These are phyloP conservation scores for Juglanconis sp. DNA, from an alignment of 2,329 filamentous ascomycete genomes.

Conservation along the genomic window DNA sequence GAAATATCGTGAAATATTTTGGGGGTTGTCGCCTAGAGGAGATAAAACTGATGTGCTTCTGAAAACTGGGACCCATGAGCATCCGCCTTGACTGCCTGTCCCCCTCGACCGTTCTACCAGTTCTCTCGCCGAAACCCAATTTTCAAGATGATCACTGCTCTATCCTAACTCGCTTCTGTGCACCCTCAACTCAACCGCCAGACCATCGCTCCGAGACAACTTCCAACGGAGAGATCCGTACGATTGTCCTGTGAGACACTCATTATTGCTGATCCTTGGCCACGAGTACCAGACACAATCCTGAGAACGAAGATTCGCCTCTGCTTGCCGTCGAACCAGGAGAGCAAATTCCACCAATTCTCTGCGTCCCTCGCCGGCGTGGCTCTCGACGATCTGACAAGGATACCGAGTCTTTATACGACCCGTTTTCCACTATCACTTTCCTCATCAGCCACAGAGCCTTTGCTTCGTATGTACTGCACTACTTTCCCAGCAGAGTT, in stretches of 20 bases:
- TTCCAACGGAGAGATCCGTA: conserved; percentile 4
- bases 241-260: conserved; percentile 13
- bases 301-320: conserved; percentile 6
- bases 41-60: background rate
- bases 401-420: conserved; percentile 16
- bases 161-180: background rate
- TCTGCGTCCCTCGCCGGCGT: background rate
- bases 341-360: background rate
- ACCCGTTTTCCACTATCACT: conserved; percentile 6
- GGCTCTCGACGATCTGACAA: conserved; percentile 8
- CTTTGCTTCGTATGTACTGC: conserved; percentile 11
- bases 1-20: background rate
- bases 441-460: conserved; percentile 10
- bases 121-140: background rate
- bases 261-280: conserved; percentile 9
- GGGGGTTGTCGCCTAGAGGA: background rate
- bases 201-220: conserved; percentile 13
- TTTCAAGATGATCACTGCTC: background rate
- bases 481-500: background rate
- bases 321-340: background rate
- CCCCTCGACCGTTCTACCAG: background rate
- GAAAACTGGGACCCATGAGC: background rate
- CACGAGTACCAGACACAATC: conserved; percentile 14
- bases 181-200: conserved; percentile 3
- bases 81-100: background rate